These are phyloP conservation scores for Populus trichocarpa DNA, from an alignment of 441 rosid species.

Conservation along the genomic window DNA sequence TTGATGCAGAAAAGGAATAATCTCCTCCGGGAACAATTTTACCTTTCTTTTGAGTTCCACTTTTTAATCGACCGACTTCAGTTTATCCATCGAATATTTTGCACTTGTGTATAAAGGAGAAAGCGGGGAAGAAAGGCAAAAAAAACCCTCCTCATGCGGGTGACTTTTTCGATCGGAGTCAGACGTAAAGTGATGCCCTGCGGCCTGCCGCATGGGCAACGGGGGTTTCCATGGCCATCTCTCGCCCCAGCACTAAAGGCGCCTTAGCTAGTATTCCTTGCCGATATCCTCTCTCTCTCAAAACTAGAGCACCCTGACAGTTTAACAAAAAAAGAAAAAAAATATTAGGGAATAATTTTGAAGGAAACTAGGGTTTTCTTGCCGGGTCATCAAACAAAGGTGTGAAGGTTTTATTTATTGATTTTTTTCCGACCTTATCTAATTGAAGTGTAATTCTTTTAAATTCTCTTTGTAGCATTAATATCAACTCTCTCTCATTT, in stretches of 20 bases:
- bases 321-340: too few species aligned
- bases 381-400: not conserved
- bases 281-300: not conserved
- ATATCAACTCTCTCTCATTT: too few species aligned
- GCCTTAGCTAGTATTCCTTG: not conserved
- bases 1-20: slow-evolving; percentile 36
- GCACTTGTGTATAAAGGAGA: slow-evolving; percentile 12
- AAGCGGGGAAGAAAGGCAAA: not conserved
- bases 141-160: slow-evolving; percentile 23
- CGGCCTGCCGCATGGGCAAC: slow-evolving; percentile 3
- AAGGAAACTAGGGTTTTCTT: not conserved
- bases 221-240: slow-evolving; percentile 1
- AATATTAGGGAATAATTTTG: too few species aligned
- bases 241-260: not conserved
- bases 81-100: not conserved
- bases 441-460: too few species aligned
- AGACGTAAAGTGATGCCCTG: slow-evolving; percentile 32
- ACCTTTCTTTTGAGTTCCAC: slow-evolving; percentile 12
- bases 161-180: slow-evolving; percentile 45
- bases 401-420: not conserved
- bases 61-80: slow-evolving; percentile 18
- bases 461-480: too few species aligned
- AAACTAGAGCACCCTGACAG: not conserved
- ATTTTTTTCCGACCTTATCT: too few species aligned
- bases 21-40: slow-evolving; percentile 19